Conservation (phyloP, 1,284 basidiomycete species). For the Ustilago cynodontis region DNA sequence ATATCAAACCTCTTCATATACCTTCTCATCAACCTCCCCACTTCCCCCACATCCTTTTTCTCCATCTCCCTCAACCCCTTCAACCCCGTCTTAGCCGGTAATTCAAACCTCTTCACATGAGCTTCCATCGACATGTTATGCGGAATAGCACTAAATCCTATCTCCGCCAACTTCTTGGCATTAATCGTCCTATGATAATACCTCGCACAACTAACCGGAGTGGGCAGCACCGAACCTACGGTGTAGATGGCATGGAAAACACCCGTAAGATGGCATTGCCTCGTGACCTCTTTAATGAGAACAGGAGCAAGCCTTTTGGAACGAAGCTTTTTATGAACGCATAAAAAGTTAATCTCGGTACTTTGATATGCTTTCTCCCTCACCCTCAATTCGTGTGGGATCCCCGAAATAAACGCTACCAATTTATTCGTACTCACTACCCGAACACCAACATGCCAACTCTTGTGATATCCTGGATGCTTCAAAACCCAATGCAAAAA, state of each 20-base stretch:
- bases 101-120: conserved; percentile 53
- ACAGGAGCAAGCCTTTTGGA: conserved; percentile 95
- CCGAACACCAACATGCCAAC: conserved; percentile 96
- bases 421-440: conserved; percentile 84
- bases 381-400: conserved; percentile 75
- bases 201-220: conserved; percentile 71
- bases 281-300: conserved; percentile 97
- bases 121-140: conserved; percentile 58
- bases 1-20: conserved; percentile 91
- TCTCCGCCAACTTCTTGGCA: conserved; percentile 89
- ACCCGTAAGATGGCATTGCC: conserved; percentile 88
- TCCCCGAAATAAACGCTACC: conserved; percentile 97
- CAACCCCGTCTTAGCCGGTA: conserved; percentile 42
- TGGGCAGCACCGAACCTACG: conserved; percentile 71
- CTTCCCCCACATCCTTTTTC: conserved; percentile 80
- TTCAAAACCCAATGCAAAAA: conserved; percentile 95
- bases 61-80: conserved; percentile 86
- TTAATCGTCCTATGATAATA: conserved; percentile 96
- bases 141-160: conserved; percentile 81
- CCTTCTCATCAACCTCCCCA: conserved; percentile 80
- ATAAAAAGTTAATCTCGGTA: conserved; percentile 96
- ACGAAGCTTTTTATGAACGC: conserved; percentile 96
- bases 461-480: conserved; percentile 90
- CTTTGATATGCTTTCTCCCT: conserved; percentile 58
- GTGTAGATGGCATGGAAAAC: conserved; percentile 99